Evolutionary conservation across 2,329 filamentous ascomycete genomes (phyloP).

Genomic region (Colletotrichum plurivorum): DNA sequence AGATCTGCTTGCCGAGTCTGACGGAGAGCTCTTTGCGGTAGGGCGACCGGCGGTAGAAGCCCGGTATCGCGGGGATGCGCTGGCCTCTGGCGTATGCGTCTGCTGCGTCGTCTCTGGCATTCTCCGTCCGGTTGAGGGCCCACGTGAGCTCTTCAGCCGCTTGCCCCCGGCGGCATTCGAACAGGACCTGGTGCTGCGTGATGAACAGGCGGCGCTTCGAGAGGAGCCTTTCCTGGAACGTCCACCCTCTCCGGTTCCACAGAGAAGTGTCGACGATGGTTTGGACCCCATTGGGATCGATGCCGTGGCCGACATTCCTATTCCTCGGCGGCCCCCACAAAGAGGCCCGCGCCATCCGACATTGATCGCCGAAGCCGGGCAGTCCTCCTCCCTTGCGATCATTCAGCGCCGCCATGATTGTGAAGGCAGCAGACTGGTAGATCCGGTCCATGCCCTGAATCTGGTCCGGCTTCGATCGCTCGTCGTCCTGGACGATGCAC

Average conservation of each 20-base stretch:
- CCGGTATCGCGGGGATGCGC: not conserved
- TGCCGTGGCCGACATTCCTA: conserved; percentile 10
- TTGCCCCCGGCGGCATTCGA: conserved; percentile 30
- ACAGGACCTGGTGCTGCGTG: conserved; percentile 36
- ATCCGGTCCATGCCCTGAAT: conserved; percentile 60
- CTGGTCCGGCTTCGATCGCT: conserved; percentile 53
- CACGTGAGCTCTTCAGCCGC: conserved; percentile 30
- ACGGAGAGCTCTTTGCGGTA: not conserved
- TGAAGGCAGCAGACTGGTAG: conserved; percentile 59
- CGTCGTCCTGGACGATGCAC: conserved; percentile 61
- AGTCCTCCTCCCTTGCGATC: conserved; percentile 45
- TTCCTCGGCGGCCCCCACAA: conserved; percentile 20
- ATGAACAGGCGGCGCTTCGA: conserved; percentile 37
- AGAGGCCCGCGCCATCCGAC: conserved; percentile 14
- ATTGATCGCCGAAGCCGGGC: conserved; percentile 7
- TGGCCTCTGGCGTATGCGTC: not conserved
- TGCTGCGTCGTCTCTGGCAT: not conserved
- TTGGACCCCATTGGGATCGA: conserved; percentile 22
- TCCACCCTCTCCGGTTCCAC: conserved; percentile 38
- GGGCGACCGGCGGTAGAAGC: conserved; percentile 19
- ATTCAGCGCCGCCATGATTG: conserved; percentile 57
- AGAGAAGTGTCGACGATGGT: conserved; percentile 8
- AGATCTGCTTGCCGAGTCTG: conserved; percentile 4
- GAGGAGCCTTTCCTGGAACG: conserved; percentile 39
- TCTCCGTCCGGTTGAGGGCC: not conserved